Conservation (phyloP, 2,329 filamentous ascomycete genomes). For the Cladosporium velox region DNA sequence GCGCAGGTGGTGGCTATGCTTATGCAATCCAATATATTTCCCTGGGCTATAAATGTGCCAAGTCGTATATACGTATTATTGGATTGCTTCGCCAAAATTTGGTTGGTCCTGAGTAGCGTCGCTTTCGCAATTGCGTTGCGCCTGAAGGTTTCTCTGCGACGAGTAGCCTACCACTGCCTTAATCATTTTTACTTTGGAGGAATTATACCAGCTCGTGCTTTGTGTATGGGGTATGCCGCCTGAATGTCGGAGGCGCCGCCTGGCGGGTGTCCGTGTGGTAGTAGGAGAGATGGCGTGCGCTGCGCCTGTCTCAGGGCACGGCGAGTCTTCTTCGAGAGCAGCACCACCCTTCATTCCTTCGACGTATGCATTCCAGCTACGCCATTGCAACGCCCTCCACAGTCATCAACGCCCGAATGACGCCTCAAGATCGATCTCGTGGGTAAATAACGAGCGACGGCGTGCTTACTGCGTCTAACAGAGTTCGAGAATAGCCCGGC, state of each 20-base stretch:
- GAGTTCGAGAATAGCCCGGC: background rate
- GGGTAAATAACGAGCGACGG: constrained; percentile 1
- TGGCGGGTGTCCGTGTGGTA: background rate
- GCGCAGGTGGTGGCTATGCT: background rate
- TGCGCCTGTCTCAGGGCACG: background rate
- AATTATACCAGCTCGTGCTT: background rate
- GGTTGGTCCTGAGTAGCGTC: background rate
- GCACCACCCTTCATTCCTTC: background rate
- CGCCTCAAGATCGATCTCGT: background rate
- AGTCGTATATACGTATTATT: background rate
- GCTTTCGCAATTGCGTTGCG: background rate
- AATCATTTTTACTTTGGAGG: background rate
- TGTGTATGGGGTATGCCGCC: background rate
- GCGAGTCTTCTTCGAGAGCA: background rate
- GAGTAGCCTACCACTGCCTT: background rate
- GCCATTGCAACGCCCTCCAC: background rate
- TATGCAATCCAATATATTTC: background rate
- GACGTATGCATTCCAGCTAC: background rate
- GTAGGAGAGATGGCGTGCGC: background rate
- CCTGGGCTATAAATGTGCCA: background rate
- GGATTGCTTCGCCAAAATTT: background rate
- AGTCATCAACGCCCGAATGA: background rate
- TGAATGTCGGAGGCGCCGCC: background rate
- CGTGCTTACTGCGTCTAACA: background rate
- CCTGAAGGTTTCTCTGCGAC: background rate